Evolutionary conservation across 345 rosid species (phyloP).

Genomic region (Syzygium aqueum): DNA sequence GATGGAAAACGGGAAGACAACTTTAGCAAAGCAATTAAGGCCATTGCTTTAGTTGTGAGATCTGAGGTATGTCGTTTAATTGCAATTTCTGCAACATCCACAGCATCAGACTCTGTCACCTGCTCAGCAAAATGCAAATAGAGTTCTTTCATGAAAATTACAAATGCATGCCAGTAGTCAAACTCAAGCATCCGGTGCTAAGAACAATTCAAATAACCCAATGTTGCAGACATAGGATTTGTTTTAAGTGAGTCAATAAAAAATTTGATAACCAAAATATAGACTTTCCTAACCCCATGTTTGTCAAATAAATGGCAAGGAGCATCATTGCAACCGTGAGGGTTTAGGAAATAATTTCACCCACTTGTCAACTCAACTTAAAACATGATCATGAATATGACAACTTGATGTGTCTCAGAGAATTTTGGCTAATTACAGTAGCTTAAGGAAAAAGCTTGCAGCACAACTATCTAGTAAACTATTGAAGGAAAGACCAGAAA

Average conservation of each 20-base stretch:
- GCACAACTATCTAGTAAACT: neutral
- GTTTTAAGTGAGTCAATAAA: neutral
- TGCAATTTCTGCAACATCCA: conserved; percentile 70
- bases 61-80: conserved; percentile 60
- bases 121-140: conserved; percentile 25
- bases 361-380: neutral
- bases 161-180: neutral
- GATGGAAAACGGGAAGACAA: conserved; percentile 97
- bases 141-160: neutral
- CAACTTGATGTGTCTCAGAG: neutral
- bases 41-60: conserved; percentile 86
- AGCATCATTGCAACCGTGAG: neutral
- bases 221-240: neutral
- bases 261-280: neutral
- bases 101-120: conserved; percentile 92
- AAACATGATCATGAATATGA: neutral
- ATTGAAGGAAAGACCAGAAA: neutral
- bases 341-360: neutral
- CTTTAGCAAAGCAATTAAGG: conserved; percentile 77
- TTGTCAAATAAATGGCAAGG: neutral
- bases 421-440: neutral
- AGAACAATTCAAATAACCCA: neutral
- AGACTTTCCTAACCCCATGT: neutral
- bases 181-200: neutral
- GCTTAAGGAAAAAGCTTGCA: neutral